phyloP scores from a whole-genome alignment of 352 stramenopile species.

The Pseudoperonospora humuli region DNA sequence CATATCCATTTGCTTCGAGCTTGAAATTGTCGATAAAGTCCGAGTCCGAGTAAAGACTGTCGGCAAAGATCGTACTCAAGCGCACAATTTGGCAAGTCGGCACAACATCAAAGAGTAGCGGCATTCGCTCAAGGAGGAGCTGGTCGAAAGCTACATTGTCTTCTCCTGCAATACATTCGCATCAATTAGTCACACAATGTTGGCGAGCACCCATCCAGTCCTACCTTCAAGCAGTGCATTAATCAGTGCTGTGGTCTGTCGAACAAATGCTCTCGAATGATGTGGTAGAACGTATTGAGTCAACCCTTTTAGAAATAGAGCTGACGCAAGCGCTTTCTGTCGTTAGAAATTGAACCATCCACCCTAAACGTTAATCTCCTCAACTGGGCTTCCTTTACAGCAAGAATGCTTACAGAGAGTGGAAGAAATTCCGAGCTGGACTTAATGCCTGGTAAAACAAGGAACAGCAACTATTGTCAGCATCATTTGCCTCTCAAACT shows the following conservation, averaged over 20 bases:
- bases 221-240: conserved; percentile 33
- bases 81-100: conserved; percentile 22
- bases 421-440: conserved; percentile 14
- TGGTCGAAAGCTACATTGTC: conserved; percentile 35
- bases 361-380: neutral
- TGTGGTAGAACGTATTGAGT: conserved; percentile 19
- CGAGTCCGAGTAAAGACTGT: conserved; percentile 28
- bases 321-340: conserved; percentile 43
- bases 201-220: neutral
- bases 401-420: conserved; percentile 16
- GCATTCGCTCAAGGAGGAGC: conserved; percentile 26
- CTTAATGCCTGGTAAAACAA: conserved; percentile 7
- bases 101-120: conserved; percentile 38
- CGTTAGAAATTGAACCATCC: neutral
- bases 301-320: conserved; percentile 33
- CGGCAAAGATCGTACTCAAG: conserved; percentile 33
- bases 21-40: conserved; percentile 46
- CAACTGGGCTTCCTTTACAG: neutral
- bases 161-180: conserved; percentile 15
- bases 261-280: conserved; percentile 18
- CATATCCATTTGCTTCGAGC: conserved; percentile 43
- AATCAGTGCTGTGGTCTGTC: conserved; percentile 27
- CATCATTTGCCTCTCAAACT: no score
- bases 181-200: neutral
- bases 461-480: conserved; percentile 1